Conservation (phyloP, 2,329 filamentous ascomycete species). For the Xylariaceae sp. region DNA sequence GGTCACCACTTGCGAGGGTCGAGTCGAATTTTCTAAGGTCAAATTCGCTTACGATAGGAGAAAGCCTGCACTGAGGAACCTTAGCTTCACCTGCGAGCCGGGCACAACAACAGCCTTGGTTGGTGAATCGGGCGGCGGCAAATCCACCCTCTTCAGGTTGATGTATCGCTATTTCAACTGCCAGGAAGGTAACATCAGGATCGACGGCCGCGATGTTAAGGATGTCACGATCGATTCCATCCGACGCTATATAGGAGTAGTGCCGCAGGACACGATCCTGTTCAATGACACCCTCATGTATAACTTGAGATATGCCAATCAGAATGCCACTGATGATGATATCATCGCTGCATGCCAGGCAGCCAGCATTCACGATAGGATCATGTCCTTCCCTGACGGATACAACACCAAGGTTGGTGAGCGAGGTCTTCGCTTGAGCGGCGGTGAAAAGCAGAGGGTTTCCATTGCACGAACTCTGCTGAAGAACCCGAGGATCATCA, state of each 20-base stretch:
- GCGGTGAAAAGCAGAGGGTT: slow-evolving; percentile 91
- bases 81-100: slow-evolving; percentile 83
- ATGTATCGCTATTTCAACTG: slow-evolving; percentile 97
- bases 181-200: slow-evolving; percentile 74
- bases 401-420: slow-evolving; percentile 92
- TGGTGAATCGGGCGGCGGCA: slow-evolving; percentile 94
- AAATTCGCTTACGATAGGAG: slow-evolving; percentile 88
- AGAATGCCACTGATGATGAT: slow-evolving; percentile 76
- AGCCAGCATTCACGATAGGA: slow-evolving; percentile 91
- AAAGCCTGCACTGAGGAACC: slow-evolving; percentile 79
- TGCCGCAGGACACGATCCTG: slow-evolving; percentile 92
- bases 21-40: slow-evolving; percentile 85
- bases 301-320: slow-evolving; percentile 88
- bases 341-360: slow-evolving; percentile 81
- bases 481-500: slow-evolving; percentile 88
- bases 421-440: slow-evolving; percentile 81
- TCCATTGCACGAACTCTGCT: slow-evolving; percentile 92
- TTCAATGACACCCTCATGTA: slow-evolving; percentile 97
- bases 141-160: slow-evolving; percentile 93
- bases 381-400: slow-evolving; percentile 82
- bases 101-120: slow-evolving; percentile 96
- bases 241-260: slow-evolving; percentile 87
- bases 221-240: slow-evolving; percentile 93
- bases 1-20: slow-evolving; percentile 72
- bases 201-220: slow-evolving; percentile 84